phyloP scores from a whole-genome alignment of 2,329 filamentous ascomycete species.

The Botrytis elliptica region DNA sequence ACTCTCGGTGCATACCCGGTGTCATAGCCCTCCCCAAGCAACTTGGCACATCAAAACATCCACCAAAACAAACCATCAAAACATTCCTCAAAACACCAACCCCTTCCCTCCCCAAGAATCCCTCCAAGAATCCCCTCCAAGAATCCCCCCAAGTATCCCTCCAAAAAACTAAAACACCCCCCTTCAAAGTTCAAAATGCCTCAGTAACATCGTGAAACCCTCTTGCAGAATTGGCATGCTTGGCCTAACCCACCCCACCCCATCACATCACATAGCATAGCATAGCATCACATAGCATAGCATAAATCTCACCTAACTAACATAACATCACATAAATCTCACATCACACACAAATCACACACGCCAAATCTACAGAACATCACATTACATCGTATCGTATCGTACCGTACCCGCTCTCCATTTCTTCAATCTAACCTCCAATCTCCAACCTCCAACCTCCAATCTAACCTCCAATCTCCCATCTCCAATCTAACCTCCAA shows the following conservation, averaged over 20 bases:
- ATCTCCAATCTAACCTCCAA: no score
- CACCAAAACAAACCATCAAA: no score
- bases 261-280: neutral
- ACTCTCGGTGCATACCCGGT: neutral
- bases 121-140: neutral
- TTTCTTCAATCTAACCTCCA: neutral
- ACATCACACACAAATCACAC: no score
- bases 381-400: no score
- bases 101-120: neutral
- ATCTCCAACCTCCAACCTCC: no score
- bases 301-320: neutral
- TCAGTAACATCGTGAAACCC: conserved; percentile 11
- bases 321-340: no score
- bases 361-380: neutral
- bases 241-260: neutral
- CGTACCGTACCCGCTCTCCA: neutral
- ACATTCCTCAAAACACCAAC: neutral
- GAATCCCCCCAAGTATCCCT: neutral
- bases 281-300: neutral
- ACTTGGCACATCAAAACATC: conserved; percentile 13
- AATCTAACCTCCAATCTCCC: no score
- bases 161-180: neutral
- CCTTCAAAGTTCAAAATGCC: neutral
- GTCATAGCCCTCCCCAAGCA: conserved; percentile 3
- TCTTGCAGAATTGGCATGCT: conserved; percentile 15